Evolutionary conservation across 2,329 filamentous ascomycete genomes (phyloP), one percentile per base, ranked within the genome.

Genomic region (Sporothrix luriei): DNA sequence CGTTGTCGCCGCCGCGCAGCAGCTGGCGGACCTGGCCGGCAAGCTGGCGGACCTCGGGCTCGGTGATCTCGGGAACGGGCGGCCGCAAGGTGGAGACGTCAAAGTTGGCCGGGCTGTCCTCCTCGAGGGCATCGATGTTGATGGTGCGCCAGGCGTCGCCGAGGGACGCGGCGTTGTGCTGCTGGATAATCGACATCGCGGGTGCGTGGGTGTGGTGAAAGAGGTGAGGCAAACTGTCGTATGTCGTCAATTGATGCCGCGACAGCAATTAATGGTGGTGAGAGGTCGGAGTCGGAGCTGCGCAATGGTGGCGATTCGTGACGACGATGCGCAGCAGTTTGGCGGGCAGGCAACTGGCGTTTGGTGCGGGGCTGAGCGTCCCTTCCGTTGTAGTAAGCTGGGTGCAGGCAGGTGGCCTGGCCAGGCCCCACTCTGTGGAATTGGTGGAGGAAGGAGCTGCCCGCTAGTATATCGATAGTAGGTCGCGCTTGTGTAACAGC

Each of bases 71-170:
- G 74, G 91, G 85, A 71, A 88, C 88, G 55, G 91, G 86, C 48
- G 94, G 92, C 74, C 91, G 89, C 75, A 98, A 88, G 21, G 93
- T 92, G 71, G 90, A 87, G 73, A 92, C 88, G 81, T 96, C 92
- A 83, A 98, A 98, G 87, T 97, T 98, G 80, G 88, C 83, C 74
- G 91, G 88, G 76, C 93, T 95, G 80, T 98, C 94, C 71, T 94
- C 92, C 79, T 95, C 91, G 76, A 97, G 87, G 75, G 90, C 90
- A 79, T 97, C 94, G 80, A 97, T 91, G 85, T 97, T 93, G 85
- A 97, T 95, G 74, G 93, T 97, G 80, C 94, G 92, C 88, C 88
- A 90, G 77, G 86, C 85, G 75, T 90, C 88, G 79, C 82, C 82
- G 69, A 90, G 83, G 74, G 87, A 83, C 69, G 85, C 84, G 71